Evolutionary conservation across 2,329 filamentous ascomycete genomes (phyloP), one percentile per base, ranked within the genome.

Genomic region (Trichoderma sp.): DNA sequence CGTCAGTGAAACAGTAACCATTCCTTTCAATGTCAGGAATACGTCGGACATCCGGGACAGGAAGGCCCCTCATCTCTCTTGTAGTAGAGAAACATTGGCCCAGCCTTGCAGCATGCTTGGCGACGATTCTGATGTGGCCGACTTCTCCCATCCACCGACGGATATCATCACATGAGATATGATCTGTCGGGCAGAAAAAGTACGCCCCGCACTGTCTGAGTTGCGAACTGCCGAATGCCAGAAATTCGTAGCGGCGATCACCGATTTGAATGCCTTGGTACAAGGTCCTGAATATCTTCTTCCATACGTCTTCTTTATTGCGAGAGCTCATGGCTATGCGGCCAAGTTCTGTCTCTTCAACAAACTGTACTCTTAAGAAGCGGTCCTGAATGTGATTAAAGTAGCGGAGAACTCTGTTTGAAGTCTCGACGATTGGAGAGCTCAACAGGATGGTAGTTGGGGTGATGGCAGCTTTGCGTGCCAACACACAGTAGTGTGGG

Each of bases 81-180:
- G 97, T 99, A 0, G 96, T 98, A 0, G 97, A 98, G 81, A 99
- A 98, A 82, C 95, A 98, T 83, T 98, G 97, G 0, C 97, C 97
- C 21, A 98, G 87, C 33, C 97, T 91, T 33, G 97, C 95, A 65
- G 95, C 94, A 82, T 95, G 94, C 80, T 97, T 98, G 35, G 96
- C 95, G n/a, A 97, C 90, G 31, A 93, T 90, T 74, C 89, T 91
- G 83, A 98, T 98, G 77, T 95, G 90, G 16, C 87, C 88, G 80
- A 99, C 97, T 16, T 93, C 86, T 0, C 97, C 97, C 93, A 98
- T 97, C 91, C 93, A 95, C 38, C 87, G 83, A 5, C 96, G 93
- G 75, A 99, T 98, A 67, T 92, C 88, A 21, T 93, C 89, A 71
- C 94, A 94, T 1, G 91, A 93, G 8, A 94, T 81, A 73, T 90